These are phyloP conservation scores for Prunella vulgaris DNA, from an alignment of 257 asterid species.

Conservation along the genomic window DNA sequence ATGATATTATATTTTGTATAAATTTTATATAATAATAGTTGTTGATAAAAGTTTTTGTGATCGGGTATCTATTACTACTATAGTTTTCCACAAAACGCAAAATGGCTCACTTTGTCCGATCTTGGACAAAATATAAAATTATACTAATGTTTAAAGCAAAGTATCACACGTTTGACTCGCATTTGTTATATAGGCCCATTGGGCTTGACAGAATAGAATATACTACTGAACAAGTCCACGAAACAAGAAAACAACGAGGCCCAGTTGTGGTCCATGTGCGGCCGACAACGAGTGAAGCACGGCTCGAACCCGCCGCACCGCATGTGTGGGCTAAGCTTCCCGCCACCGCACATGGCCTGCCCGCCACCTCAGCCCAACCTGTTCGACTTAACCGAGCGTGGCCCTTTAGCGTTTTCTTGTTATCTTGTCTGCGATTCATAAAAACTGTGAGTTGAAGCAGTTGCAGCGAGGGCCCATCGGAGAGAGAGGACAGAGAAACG, in stretches of 20 bases:
- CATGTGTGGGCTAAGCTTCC: conserved; percentile 18
- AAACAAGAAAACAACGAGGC: background rate
- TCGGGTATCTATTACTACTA: too few relatives aligned
- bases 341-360: conserved; percentile 31
- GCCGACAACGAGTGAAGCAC: conserved; percentile 6
- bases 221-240: background rate
- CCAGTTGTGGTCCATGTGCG: conserved; percentile 21
- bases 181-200: conserved; percentile 19
- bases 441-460: conserved; percentile 23
- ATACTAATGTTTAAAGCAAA: background rate
- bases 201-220: conserved; percentile 10
- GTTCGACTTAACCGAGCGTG: conserved; percentile 7
- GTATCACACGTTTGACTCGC: background rate
- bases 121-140: background rate
- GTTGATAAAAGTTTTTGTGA: too few relatives aligned
- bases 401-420: background rate
- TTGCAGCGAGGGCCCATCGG: conserved; percentile 21
- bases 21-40: too few relatives aligned
- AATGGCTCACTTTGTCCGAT: too few relatives aligned
- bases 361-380: conserved; percentile 8
- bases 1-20: too few relatives aligned
- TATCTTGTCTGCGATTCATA: conserved; percentile 12
- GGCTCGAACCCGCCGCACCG: conserved; percentile 20
- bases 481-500: conserved; percentile 30
- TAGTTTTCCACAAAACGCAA: too few relatives aligned